These are phyloP conservation scores for Porphyrellus cyaneotinctus DNA, from an alignment of 768 basidiomycete genomes.

Conservation along the genomic window DNA sequence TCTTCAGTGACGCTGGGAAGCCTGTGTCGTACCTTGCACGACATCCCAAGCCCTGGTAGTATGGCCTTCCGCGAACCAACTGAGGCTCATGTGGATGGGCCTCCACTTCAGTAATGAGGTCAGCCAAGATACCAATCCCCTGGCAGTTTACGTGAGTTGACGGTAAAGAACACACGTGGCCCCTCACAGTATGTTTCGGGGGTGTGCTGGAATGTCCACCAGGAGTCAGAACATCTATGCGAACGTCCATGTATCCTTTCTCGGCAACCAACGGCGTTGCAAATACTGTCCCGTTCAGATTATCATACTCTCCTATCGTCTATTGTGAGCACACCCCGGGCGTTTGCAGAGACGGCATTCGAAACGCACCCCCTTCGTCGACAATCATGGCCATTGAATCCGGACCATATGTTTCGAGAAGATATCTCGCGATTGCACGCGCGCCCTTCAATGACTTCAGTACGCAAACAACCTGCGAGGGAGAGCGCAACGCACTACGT, in stretches of 20 bases:
- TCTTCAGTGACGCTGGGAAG: conserved; percentile 24
- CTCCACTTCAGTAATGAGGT: conserved; percentile 46
- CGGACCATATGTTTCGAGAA: conserved; percentile 45
- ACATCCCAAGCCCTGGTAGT: conserved; percentile 38
- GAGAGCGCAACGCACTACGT: conserved; percentile 28
- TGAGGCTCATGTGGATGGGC: conserved; percentile 36
- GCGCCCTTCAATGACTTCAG: conserved; percentile 37
- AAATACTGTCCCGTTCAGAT: conserved; percentile 29
- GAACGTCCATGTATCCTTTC: conserved; percentile 43
- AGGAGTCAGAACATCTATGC: conserved; percentile 40
- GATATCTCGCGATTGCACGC: conserved; percentile 32
- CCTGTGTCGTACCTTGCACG: conserved; percentile 37
- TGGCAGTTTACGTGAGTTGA: conserved; percentile 8
- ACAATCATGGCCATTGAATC: conserved; percentile 51
- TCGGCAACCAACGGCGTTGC: conserved; percentile 34
- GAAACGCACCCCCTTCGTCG: conserved; percentile 50
- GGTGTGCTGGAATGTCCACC: conserved; percentile 57
- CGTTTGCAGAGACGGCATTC: neutral
- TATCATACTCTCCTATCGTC: conserved; percentile 26
- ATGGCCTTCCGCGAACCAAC: conserved; percentile 25
- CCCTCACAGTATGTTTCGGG: conserved; percentile 46
- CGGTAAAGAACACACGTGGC: neutral
- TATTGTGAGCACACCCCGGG: neutral
- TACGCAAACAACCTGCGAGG: neutral
- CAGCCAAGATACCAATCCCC: conserved; percentile 50